Evolutionary conservation across 2,329 filamentous ascomycete species (phyloP).

Genomic region (Xylariaceae sp.): DNA sequence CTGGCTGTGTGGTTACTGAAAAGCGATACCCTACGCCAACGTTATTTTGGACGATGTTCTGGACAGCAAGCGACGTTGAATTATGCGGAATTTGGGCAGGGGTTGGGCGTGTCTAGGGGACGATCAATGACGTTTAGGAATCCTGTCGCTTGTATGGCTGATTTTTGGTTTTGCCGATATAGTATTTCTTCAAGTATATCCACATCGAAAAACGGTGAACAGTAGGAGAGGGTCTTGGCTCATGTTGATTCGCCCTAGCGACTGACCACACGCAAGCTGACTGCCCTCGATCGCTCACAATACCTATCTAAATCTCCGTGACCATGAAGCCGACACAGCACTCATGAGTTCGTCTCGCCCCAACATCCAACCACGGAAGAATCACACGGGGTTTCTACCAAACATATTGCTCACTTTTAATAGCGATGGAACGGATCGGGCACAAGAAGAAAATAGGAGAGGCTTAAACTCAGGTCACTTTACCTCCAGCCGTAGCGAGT

Average conservation of each 20-base stretch:
- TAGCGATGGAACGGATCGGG: too few species aligned
- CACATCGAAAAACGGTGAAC: constrained; percentile 9
- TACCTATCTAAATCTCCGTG: constrained; percentile 14
- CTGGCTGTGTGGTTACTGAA: constrained; percentile 14
- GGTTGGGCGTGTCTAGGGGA: constrained; percentile 26
- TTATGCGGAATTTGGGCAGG: constrained; percentile 25
- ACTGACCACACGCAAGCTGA: constrained; percentile 2
- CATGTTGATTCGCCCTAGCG: constrained; percentile 6
- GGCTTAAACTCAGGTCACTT: too few species aligned
- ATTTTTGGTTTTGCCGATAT: constrained; percentile 25
- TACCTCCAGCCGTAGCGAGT: too few species aligned
- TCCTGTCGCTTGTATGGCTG: constrained; percentile 32
- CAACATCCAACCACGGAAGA: too few species aligned
- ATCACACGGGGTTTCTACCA: too few species aligned
- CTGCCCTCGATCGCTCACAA: too few species aligned
- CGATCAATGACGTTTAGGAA: constrained; percentile 30
- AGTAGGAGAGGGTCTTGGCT: background rate
- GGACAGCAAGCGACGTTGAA: constrained; percentile 21
- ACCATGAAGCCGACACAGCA: constrained; percentile 31
- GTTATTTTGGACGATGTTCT: constrained; percentile 18
- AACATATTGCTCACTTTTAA: too few species aligned
- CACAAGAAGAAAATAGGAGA: too few species aligned
- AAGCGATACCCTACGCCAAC: constrained; percentile 4
- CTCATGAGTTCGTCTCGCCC: constrained; percentile 30
- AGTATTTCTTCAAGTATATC: constrained; percentile 24